A percentile compares a stretch with the other conserved stretches of the same genome.
Conservation (phyloP, 148 eudicot genomes). For the Spergularia marina region DNA sequence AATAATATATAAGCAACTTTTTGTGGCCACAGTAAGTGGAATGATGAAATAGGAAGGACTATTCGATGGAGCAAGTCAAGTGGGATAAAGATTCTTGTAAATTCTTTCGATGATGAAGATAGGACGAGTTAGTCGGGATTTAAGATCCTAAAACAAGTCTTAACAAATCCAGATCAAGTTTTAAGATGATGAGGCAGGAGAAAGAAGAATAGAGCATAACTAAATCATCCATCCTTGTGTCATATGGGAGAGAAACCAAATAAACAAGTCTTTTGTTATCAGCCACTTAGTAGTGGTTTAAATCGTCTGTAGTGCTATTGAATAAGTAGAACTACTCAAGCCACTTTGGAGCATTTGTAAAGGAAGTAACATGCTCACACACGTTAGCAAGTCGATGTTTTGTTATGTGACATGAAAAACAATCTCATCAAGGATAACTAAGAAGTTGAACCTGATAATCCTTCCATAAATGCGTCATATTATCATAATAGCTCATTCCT, state of each 20-base stretch:
- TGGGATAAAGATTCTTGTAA: not conserved
- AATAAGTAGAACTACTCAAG: not conserved
- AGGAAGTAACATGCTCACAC: not conserved
- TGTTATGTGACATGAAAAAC: not conserved
- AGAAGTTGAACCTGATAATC: slow-evolving; percentile 55
- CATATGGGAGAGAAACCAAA: not conserved
- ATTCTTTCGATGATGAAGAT: not conserved
- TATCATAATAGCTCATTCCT: slow-evolving; percentile 75
- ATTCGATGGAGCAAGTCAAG: not conserved
- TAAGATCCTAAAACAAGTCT: too few species aligned
- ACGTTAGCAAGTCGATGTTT: not conserved
- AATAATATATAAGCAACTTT: too few species aligned
- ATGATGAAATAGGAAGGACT: too few species aligned
- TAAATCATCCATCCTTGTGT: not conserved
- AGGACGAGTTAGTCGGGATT: not conserved
- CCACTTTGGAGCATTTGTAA: not conserved
- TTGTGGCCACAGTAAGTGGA: too few species aligned
- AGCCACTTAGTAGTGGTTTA: not conserved
- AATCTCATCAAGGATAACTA: not conserved
- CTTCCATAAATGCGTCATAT: slow-evolving; percentile 70
- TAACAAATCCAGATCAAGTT: too few species aligned
- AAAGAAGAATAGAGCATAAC: not conserved
- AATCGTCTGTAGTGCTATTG: not conserved
- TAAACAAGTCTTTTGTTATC: not conserved
- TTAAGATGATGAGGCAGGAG: not conserved